These are phyloP conservation scores for Magnusiomyces tetraspermus DNA, from an alignment of 1,139 yeast species.

Conservation along the genomic window DNA sequence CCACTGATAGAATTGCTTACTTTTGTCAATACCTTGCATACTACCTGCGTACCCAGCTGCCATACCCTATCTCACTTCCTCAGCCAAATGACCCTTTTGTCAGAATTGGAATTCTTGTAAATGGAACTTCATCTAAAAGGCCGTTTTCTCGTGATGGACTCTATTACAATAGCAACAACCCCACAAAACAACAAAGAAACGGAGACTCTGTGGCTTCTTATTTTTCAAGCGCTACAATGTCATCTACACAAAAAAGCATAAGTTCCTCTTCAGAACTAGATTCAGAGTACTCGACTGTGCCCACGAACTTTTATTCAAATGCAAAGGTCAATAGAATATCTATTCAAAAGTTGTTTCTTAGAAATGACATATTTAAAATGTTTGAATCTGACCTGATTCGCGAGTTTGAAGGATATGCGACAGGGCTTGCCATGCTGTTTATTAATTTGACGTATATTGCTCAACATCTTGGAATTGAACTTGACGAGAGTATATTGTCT, in stretches of 20 bases:
- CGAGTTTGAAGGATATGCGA: constrained; percentile 29
- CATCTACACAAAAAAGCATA: too few species aligned
- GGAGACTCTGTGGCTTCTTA: too few species aligned
- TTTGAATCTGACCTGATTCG: constrained; percentile 10
- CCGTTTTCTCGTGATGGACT: background rate
- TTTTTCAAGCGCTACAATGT: too few species aligned
- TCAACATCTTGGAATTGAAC: constrained; percentile 18
- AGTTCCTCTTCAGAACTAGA: too few species aligned
- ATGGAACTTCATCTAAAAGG: background rate
- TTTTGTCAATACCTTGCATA: constrained; percentile 27
- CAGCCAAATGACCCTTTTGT: constrained; percentile 21
- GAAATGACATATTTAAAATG: background rate
- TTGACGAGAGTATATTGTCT: background rate
- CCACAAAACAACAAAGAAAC: too few species aligned
- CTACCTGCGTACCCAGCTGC: constrained; percentile 29
- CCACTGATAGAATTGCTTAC: constrained; percentile 29
- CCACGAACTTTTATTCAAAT: background rate
- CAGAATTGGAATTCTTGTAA: constrained; percentile 18
- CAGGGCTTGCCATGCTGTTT: constrained; percentile 31
- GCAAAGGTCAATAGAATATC: background rate
- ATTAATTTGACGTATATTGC: constrained; percentile 26
- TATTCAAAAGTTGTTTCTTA: background rate
- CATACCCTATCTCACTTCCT: constrained; percentile 28
- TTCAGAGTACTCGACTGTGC: background rate
- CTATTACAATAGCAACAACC: background rate